phyloP scores from a whole-genome alignment of 2,329 filamentous ascomycete species.

The Pseudogymnoascus sp. region DNA sequence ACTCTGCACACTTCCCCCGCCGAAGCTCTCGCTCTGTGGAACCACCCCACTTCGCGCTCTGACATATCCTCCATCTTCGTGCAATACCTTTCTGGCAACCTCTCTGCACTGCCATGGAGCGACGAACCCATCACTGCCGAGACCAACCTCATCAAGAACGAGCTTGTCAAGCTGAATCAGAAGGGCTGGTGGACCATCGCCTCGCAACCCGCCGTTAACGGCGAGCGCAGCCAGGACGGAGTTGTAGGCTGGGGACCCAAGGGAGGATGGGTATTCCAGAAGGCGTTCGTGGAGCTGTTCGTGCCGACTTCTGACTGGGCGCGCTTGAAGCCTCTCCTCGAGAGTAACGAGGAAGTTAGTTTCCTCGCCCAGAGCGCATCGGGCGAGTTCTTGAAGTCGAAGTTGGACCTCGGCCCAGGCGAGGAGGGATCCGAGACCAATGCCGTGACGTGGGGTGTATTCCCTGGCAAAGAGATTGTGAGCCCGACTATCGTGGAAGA shows the following conservation, averaged over 20 bases:
- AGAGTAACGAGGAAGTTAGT: slow-evolving; percentile 60
- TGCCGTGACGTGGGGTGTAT: slow-evolving; percentile 94
- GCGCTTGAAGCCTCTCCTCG: slow-evolving; percentile 57
- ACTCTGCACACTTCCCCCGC: slow-evolving; percentile 84
- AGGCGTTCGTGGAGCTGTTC: slow-evolving; percentile 97
- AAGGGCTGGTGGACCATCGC: slow-evolving; percentile 95
- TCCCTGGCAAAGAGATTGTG: slow-evolving; percentile 90
- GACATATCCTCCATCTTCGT: slow-evolving; percentile 80
- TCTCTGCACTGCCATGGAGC: slow-evolving; percentile 84
- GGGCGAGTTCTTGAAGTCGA: slow-evolving; percentile 59
- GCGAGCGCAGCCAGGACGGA: slow-evolving; percentile 64
- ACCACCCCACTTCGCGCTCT: slow-evolving; percentile 57
- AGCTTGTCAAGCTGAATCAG: slow-evolving; percentile 68
- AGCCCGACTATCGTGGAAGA: slow-evolving; percentile 96
- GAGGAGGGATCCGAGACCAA: slow-evolving; percentile 62
- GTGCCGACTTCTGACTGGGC: slow-evolving; percentile 67
- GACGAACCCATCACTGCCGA: slow-evolving; percentile 82
- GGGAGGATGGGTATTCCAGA: slow-evolving; percentile 94
- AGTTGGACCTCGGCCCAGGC: not conserved
- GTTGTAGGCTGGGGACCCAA: slow-evolving; percentile 91
- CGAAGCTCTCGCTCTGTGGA: slow-evolving; percentile 80
- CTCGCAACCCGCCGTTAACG: slow-evolving; percentile 89
- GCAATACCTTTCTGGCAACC: slow-evolving; percentile 69
- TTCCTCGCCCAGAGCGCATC: slow-evolving; percentile 79
- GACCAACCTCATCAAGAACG: slow-evolving; percentile 69